A percentile compares a stretch with the other conserved stretches of the same genome.
phyloP scores from a whole-genome alignment of 73 alveolate species.

The Paramecium biaurelia region DNA sequence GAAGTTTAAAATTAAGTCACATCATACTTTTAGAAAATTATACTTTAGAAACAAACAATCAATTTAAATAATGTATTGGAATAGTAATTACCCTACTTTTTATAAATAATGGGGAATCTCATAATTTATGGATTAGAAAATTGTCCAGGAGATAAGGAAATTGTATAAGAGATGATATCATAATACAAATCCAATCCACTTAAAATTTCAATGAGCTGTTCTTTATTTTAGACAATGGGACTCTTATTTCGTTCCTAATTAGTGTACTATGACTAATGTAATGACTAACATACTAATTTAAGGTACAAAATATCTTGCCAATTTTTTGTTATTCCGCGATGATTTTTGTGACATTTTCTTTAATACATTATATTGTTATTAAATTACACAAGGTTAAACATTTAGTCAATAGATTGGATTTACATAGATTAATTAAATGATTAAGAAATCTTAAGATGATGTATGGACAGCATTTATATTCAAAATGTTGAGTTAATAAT shows the following conservation, averaged over 20 bases:
- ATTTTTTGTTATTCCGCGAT: conserved; percentile 20
- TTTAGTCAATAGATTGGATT: conserved; percentile 27
- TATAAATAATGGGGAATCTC: conserved; percentile 8
- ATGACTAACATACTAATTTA: not conserved
- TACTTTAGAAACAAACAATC: not conserved
- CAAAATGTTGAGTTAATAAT: not conserved
- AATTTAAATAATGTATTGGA: not conserved
- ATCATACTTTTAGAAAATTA: conserved; percentile 11
- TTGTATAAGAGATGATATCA: not conserved
- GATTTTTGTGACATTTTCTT: conserved; percentile 39
- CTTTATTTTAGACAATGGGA: conserved; percentile 9
- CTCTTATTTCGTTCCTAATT: not conserved
- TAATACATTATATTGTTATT: conserved; percentile 11
- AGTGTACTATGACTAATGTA: not conserved
- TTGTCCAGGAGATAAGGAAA: not conserved
- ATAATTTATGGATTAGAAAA: conserved; percentile 3
- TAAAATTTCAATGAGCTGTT: conserved; percentile 30
- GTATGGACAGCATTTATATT: conserved; percentile 47
- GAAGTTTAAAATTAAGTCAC: conserved; percentile 31
- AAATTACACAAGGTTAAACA: not conserved
- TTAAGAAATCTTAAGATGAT: conserved; percentile 30
- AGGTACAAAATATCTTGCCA: conserved; percentile 37
- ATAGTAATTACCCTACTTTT: conserved; percentile 13
- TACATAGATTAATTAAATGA: not conserved
- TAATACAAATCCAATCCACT: conserved; percentile 1